phyloP scores from a whole-genome alignment of 345 rosid genomes.

The Carallia brachiata region DNA sequence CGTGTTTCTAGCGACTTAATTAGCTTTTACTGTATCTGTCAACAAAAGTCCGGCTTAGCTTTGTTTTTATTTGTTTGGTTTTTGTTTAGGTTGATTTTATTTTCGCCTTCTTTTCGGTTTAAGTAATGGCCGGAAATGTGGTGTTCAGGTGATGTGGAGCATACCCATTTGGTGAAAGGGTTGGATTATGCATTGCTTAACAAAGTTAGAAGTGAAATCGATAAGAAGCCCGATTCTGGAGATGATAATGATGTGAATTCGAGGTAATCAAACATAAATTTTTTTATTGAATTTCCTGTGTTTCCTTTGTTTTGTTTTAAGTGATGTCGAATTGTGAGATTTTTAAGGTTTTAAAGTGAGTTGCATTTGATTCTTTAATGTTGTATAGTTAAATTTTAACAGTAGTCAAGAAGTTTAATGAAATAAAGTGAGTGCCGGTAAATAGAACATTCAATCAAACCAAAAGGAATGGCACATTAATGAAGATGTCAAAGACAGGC shows the following conservation, averaged over 20 bases:
- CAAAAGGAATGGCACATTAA: no score
- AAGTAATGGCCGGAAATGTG: constrained; percentile 10
- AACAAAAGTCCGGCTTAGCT: no score
- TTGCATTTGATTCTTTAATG: no score
- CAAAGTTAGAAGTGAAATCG: constrained; percentile 93
- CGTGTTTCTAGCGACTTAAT: constrained; percentile 17
- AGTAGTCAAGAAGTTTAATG: no score
- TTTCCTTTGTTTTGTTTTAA: neutral
- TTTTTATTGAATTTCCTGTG: no score
- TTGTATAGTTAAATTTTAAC: no score
- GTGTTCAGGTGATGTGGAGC: constrained; percentile 84
- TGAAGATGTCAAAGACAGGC: no score
- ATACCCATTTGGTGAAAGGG: constrained; percentile 96
- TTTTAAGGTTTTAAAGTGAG: neutral
- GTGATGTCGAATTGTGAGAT: no score
- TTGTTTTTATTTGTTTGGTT: no score
- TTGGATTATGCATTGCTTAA: constrained; percentile 89
- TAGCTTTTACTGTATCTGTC: neutral
- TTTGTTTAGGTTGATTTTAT: neutral
- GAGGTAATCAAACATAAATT: constrained; percentile 37
- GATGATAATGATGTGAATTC: constrained; percentile 64
- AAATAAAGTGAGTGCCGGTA: no score
- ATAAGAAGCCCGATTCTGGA: constrained; percentile 71
- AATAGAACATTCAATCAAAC: no score
- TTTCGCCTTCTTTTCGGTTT: neutral